Percentiles rank a stretch among this genome's conserved stretches.
Evolutionary conservation across 2,329 filamentous ascomycete species (phyloP).

Genomic region (Colletotrichum australisinense): DNA sequence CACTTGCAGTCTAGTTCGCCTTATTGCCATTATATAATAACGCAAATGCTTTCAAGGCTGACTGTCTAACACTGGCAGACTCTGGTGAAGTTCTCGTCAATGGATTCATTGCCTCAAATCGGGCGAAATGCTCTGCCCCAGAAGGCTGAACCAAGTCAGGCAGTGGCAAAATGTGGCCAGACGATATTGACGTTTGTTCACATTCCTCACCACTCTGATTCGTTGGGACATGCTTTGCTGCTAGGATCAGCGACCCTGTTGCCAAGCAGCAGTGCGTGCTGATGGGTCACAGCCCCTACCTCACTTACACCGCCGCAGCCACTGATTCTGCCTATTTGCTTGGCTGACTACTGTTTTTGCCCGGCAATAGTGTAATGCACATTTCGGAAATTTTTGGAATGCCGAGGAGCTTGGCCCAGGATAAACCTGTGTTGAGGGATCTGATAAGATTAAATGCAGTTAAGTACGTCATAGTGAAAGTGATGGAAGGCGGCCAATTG

Average conservation of each 20-base stretch:
- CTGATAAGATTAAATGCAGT: not conserved
- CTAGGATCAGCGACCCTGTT: not conserved
- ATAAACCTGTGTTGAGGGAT: too few species aligned
- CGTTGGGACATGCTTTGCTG: not conserved
- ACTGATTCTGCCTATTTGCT: not conserved
- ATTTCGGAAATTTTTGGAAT: not conserved
- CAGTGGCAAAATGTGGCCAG: not conserved
- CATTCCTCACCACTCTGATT: not conserved
- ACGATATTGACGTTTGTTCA: not conserved
- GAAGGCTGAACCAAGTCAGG: not conserved
- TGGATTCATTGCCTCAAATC: not conserved
- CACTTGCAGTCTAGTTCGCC: too few species aligned
- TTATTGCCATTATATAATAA: too few species aligned
- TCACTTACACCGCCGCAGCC: not conserved
- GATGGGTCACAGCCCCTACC: not conserved
- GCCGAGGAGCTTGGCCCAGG: not conserved
- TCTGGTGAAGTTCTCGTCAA: too few species aligned
- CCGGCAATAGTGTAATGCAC: not conserved
- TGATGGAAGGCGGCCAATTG: too few species aligned
- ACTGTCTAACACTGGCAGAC: not conserved
- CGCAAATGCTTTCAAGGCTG: not conserved
- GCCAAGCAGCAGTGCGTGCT: not conserved
- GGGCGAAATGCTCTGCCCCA: not conserved
- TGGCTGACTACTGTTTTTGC: not conserved
- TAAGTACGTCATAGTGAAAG: too few species aligned